Base-by-base conservation (phyloP, 2,329 filamentous ascomycete species). In the Atkinsonella texensis region DNA sequence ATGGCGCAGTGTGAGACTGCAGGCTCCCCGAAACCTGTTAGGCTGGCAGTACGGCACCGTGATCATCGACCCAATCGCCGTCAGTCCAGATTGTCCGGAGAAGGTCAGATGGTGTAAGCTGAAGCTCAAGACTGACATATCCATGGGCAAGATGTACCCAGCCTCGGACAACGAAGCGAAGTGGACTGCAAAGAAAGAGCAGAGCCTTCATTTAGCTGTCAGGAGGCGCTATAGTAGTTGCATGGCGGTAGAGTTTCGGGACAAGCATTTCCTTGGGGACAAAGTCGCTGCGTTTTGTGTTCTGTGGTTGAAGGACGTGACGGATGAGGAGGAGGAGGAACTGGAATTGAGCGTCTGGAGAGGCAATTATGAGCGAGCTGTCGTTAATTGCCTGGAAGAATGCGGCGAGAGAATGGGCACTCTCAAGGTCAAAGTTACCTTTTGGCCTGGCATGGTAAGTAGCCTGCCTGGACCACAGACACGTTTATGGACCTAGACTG, bases 21-120 rank as follows among this genome's bases (percentile, higher is more conserved):
- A 84, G 57, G 67, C 81, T 2, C 80, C 81, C 1, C 69, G 65
- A 6, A 72, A 78, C 48, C 64, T 83, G 33, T 67, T 80, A 1
- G 85, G 85, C 1, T 88, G 84, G 83, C 80, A 86, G 23, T 84
- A 81, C 52, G 85, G 85, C 5, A 88, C 85, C 0, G 60, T 88
- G 0, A 80, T 86, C 55, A 68, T 87, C 42, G 72, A 76, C n/a
- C 73, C 76, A 12, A 73, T 70, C 48, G 67, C 68, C 2, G 71
- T 73, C 13, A 56, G 58, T 31, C 65, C 72, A n/a, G 54, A 62
- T 13, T 66, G 83, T 1, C 71, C 76, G 0, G 59, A 70, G 1
- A 70, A 77, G 10, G 62, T 80, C 9, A 61, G 68, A 23, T 67
- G 72, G 28, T 67, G 76, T 38, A 73, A 79, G 46, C 65, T 85